Percentiles rank a stretch among this genome's conserved stretches.
phyloP scores from a whole-genome alignment of 2,329 filamentous ascomycete species.

The Penicillium janthinellum region DNA sequence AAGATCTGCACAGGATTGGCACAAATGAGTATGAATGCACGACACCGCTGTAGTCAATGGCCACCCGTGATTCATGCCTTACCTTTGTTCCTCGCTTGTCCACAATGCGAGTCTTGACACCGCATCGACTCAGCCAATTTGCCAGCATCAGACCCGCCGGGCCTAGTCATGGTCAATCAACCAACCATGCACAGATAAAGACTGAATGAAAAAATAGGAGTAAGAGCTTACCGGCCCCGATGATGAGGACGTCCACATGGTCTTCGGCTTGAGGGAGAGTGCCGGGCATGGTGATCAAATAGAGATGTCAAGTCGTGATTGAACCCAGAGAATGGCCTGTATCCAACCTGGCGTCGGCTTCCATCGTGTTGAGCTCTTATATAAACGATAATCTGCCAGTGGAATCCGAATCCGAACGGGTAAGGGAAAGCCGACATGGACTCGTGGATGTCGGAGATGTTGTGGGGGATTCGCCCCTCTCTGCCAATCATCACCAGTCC shows the following conservation, averaged over 20 bases:
- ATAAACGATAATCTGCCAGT: neutral
- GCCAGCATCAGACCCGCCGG: conserved; percentile 53
- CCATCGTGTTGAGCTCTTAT: neutral
- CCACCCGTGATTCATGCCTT: neutral
- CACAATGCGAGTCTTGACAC: conserved; percentile 52
- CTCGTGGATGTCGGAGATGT: neutral
- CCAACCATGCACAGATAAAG: too few relatives aligned
- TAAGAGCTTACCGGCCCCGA: conserved; percentile 48
- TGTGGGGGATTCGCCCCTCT: conserved; percentile 2
- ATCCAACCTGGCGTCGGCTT: too few relatives aligned
- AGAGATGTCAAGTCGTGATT: neutral
- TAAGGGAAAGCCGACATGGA: neutral
- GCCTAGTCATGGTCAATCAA: too few relatives aligned
- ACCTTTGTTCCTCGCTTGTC: conserved; percentile 48
- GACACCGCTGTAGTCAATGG: too few relatives aligned
- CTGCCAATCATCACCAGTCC: neutral
- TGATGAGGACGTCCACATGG: conserved; percentile 34
- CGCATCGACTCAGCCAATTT: conserved; percentile 52
- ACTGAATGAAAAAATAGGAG: too few relatives aligned
- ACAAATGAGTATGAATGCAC: neutral
- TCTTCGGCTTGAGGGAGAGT: neutral
- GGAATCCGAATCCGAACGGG: neutral
- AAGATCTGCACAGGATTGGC: conserved; percentile 9
- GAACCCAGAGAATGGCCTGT: neutral
- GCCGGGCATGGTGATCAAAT: neutral